phyloP scores from a whole-genome alignment of 768 basidiomycete species.

The Boletus rubropictus region DNA sequence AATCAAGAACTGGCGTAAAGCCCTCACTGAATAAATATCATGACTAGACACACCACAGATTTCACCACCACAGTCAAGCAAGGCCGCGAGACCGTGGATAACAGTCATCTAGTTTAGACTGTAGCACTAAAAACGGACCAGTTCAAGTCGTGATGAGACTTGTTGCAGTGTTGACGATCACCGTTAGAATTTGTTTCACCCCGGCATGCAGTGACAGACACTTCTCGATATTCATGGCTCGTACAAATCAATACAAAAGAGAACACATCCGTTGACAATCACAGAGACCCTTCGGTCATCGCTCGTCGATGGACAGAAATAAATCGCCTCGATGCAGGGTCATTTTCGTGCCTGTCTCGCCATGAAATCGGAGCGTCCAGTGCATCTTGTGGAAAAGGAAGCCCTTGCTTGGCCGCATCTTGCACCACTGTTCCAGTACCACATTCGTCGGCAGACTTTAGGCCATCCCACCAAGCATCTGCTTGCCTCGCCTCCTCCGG shows the following conservation, averaged over 20 bases:
- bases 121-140: too few species aligned
- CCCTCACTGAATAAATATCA: background rate
- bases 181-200: background rate
- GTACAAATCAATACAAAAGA: constrained; percentile 14
- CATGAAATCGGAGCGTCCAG: constrained; percentile 6
- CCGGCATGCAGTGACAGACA: background rate
- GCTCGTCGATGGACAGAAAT: constrained; percentile 5
- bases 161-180: background rate
- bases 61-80: background rate
- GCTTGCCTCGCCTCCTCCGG: constrained; percentile 5
- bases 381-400: background rate
- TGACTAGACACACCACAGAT: too few species aligned
- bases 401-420: background rate
- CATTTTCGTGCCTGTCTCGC: constrained; percentile 21
- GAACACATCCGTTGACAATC: background rate
- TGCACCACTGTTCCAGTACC: background rate
- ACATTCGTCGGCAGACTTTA: background rate
- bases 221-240: background rate
- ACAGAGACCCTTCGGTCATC: constrained; percentile 1
- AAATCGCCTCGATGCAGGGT: constrained; percentile 16
- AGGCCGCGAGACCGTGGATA: background rate
- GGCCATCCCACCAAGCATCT: constrained; percentile 9
- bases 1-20: background rate
- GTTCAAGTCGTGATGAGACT: too few species aligned
- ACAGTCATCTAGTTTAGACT: background rate